These are phyloP conservation scores for Syncephalis fuscata DNA, from an alignment of 371 early-diverging fungal genomes.

Conservation along the genomic window DNA sequence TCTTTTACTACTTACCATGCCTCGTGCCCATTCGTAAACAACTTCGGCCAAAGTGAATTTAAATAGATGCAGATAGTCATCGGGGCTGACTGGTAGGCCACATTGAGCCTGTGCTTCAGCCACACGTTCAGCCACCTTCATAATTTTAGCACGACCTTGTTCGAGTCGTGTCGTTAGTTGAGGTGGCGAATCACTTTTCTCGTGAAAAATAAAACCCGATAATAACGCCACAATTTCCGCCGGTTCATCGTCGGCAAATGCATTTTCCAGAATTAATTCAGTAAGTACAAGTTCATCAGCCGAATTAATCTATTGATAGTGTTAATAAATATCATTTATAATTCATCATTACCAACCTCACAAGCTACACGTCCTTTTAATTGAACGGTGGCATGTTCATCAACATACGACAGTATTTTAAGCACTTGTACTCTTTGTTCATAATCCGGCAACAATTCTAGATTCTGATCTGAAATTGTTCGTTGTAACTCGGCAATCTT, in stretches of 20 bases:
- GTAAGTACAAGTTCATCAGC: slow-evolving; percentile 95
- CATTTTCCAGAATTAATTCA: slow-evolving; percentile 94
- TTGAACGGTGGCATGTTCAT: slow-evolving; percentile 68
- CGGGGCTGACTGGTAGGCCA: slow-evolving; percentile 34
- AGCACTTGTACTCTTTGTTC: slow-evolving; percentile 74
- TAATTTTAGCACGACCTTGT: slow-evolving; percentile 6
- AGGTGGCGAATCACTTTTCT: slow-evolving; percentile 34
- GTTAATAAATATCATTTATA: no score
- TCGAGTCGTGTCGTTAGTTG: slow-evolving; percentile 16
- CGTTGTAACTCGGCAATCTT: slow-evolving; percentile 57
- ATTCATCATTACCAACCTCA: slow-evolving; percentile 55
- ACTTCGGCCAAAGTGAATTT: slow-evolving; percentile 90
- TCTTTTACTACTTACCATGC: slow-evolving; percentile 28
- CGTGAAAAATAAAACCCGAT: slow-evolving; percentile 95
- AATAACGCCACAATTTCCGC: slow-evolving; percentile 92
- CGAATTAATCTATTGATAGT: slow-evolving; percentile 49
- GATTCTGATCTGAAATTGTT: slow-evolving; percentile 75
- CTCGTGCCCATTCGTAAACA: slow-evolving; percentile 97
- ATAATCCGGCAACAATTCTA: slow-evolving; percentile 86
- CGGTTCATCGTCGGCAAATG: slow-evolving; percentile 74
- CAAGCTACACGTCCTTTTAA: slow-evolving; percentile 99
- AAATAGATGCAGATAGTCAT: slow-evolving; percentile 33
- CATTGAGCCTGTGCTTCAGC: slow-evolving; percentile 56
- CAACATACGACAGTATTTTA: slow-evolving; percentile 57
- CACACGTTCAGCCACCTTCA: slow-evolving; percentile 21